Evolutionary conservation across 768 basidiomycete species (phyloP).

Genomic region (Trametes meyenii): DNA sequence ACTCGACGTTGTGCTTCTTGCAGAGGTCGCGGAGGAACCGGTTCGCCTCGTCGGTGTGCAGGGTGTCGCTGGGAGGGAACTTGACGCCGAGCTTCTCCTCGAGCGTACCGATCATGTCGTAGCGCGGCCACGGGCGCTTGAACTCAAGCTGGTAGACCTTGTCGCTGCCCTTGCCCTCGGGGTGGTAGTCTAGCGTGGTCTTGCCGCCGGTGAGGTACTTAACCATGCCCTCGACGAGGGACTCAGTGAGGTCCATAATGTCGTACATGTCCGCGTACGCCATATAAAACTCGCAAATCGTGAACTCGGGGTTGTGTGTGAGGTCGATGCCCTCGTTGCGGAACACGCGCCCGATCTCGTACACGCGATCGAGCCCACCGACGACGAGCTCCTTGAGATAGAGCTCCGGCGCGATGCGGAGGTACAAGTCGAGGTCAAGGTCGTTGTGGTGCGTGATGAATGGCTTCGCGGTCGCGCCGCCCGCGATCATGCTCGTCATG

Average conservation of each 20-base stretch:
- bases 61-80: slow-evolving; percentile 91
- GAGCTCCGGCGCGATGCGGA: slow-evolving; percentile 96
- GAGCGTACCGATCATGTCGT: slow-evolving; percentile 96
- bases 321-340: slow-evolving; percentile 98
- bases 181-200: slow-evolving; percentile 84
- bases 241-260: slow-evolving; percentile 95
- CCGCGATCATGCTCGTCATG: slow-evolving; percentile 95
- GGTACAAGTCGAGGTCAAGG: slow-evolving; percentile 92
- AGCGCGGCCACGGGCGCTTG: slow-evolving; percentile 94
- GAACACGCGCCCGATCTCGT: slow-evolving; percentile 98
- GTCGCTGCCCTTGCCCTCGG: slow-evolving; percentile 88
- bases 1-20: slow-evolving; percentile 94
- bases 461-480: slow-evolving; percentile 98
- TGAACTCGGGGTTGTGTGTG: slow-evolving; percentile 99
- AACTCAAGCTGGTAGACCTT: slow-evolving; percentile 81
- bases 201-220: slow-evolving; percentile 80
- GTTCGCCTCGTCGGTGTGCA: slow-evolving; percentile 88
- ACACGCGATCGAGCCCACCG: slow-evolving; percentile 96
- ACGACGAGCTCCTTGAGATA: slow-evolving; percentile 98
- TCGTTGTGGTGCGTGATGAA: slow-evolving; percentile 99
- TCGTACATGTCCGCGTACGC: slow-evolving; percentile 99
- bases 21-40: slow-evolving; percentile 84
- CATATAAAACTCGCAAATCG: slow-evolving; percentile 99
- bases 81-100: slow-evolving; percentile 91
- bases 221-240: slow-evolving; percentile 88